Percentiles rank a stretch among this genome's conserved stretches.
phyloP scores from a whole-genome alignment of 441 rosid species.

The Pelargonium cotyledonis region DNA sequence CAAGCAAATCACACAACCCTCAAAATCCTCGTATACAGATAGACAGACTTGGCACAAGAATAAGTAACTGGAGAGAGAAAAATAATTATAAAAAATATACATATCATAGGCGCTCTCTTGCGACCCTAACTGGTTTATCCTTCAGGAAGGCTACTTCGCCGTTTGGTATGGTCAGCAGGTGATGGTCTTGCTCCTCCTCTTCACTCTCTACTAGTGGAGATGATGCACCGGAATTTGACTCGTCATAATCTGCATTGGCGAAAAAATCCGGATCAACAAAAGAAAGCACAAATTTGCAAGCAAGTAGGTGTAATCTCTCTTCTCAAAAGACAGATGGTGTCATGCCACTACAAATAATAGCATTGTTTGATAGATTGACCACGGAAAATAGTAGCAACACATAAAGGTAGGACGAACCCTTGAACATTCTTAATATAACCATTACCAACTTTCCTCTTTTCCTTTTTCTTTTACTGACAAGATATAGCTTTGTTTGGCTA shows the following conservation, averaged over 20 bases:
- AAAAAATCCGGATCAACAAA: constrained; percentile 9
- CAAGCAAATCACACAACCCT: background rate
- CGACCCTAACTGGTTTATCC: constrained; percentile 57
- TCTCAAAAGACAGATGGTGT: no score
- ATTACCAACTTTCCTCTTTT: background rate
- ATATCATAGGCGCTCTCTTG: constrained; percentile 42
- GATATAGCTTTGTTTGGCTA: background rate
- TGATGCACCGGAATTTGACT: constrained; percentile 45
- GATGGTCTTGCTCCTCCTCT: constrained; percentile 52
- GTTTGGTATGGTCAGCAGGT: constrained; percentile 45
- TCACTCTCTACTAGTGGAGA: constrained; percentile 42
- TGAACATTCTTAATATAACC: background rate
- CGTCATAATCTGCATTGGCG: constrained; percentile 40
- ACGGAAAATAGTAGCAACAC: no score
- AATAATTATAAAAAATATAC: background rate
- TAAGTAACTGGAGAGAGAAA: constrained; percentile 3
- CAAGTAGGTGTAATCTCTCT: background rate
- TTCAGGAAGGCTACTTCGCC: constrained; percentile 54
- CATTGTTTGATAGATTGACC: no score
- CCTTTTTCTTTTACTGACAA: background rate
- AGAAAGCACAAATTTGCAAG: constrained; percentile 4
- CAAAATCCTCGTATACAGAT: constrained; percentile 6
- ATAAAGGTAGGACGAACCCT: background rate
- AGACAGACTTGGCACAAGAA: constrained; percentile 13
- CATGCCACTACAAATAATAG: no score